These are phyloP conservation scores for Myriosclerotinia duriaeana DNA, from an alignment of 2,329 filamentous ascomycete species.

Conservation along the genomic window DNA sequence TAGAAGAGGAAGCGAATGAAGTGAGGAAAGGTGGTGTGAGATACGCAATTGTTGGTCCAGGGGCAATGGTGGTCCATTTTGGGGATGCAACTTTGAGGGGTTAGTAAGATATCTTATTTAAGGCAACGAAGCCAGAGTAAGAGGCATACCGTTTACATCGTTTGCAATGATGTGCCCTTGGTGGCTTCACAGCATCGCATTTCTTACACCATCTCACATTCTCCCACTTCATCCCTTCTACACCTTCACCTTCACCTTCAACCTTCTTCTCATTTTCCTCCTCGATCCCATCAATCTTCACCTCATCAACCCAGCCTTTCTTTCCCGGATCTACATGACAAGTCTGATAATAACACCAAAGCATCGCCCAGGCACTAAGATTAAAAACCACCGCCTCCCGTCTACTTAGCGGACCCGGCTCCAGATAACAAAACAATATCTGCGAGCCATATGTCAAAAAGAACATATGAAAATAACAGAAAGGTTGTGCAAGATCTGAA, in stretches of 20 bases:
- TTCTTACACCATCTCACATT: slow-evolving; percentile 68
- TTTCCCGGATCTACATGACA: slow-evolving; percentile 59
- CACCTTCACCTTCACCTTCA: slow-evolving; percentile 23
- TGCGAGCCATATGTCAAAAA: slow-evolving; percentile 75
- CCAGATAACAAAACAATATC: slow-evolving; percentile 63
- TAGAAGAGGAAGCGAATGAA: slow-evolving; percentile 77
- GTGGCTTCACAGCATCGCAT: slow-evolving; percentile 72
- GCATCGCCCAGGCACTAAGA: slow-evolving; percentile 48
- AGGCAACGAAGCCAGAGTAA: background rate
- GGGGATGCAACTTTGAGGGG: slow-evolving; percentile 58
- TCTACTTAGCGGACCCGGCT: slow-evolving; percentile 58
- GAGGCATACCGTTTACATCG: slow-evolving; percentile 59
- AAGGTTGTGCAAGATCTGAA: slow-evolving; percentile 61
- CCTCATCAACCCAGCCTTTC: slow-evolving; percentile 43
- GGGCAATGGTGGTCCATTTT: slow-evolving; percentile 88
- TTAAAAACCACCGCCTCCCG: slow-evolving; percentile 66
- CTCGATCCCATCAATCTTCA: slow-evolving; percentile 5
- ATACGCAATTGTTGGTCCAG: slow-evolving; percentile 83
- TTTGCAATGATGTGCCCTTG: slow-evolving; percentile 78
- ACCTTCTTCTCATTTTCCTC: slow-evolving; percentile 30
- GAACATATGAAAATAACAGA: slow-evolving; percentile 62
- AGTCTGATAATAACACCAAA: slow-evolving; percentile 60
- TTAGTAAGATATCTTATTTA: slow-evolving; percentile 8
- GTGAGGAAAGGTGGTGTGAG: slow-evolving; percentile 76
- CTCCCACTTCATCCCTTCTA: slow-evolving; percentile 27